A percentile compares a stretch with the other conserved stretches of the same genome.
These are phyloP conservation scores for Didymella arachidicola DNA, from an alignment of 2,329 filamentous ascomycete species.

Conservation along the genomic window DNA sequence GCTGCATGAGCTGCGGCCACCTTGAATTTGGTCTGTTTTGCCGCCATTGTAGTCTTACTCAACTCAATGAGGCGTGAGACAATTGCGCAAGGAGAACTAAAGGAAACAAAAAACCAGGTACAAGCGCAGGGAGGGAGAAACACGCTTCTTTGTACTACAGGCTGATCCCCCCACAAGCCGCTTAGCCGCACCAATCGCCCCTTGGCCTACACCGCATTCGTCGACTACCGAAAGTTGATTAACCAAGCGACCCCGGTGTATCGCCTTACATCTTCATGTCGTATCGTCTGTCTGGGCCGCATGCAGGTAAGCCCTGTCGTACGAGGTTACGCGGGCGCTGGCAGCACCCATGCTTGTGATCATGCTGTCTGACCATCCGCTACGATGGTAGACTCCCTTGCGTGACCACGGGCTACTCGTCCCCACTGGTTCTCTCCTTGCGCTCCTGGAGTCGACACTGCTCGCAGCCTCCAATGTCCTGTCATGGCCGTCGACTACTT, in stretches of 20 bases:
- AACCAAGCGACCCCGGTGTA: background rate
- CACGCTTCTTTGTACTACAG: conserved; percentile 1
- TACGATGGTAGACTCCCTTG: conserved; percentile 2
- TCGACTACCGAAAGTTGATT: background rate
- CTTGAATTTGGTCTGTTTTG: conserved; percentile 42
- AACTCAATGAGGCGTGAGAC: background rate
- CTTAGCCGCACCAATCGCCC: conserved; percentile 2
- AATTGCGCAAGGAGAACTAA: conserved; percentile 1
- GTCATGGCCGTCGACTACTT: conserved; percentile 24
- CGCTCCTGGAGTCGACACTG: background rate
- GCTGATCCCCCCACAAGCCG: conserved; percentile 11
- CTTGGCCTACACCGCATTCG: conserved; percentile 4
- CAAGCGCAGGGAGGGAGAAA: conserved; percentile 10
- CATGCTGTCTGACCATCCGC: background rate
- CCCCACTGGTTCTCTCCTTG: background rate
- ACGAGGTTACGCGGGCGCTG: conserved; percentile 5
- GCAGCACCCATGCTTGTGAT: conserved; percentile 6
- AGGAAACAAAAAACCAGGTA: background rate
- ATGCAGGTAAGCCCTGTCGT: background rate
- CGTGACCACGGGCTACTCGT: background rate
- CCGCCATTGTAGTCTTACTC: conserved; percentile 23
- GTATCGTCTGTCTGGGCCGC: background rate
- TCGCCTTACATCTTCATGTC: conserved; percentile 1
- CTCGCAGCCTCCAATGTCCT: conserved; percentile 1
- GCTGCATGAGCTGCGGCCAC: conserved; percentile 50